Conservation (phyloP, 2,329 filamentous ascomycete species). For the Xylariaceae sp. region DNA sequence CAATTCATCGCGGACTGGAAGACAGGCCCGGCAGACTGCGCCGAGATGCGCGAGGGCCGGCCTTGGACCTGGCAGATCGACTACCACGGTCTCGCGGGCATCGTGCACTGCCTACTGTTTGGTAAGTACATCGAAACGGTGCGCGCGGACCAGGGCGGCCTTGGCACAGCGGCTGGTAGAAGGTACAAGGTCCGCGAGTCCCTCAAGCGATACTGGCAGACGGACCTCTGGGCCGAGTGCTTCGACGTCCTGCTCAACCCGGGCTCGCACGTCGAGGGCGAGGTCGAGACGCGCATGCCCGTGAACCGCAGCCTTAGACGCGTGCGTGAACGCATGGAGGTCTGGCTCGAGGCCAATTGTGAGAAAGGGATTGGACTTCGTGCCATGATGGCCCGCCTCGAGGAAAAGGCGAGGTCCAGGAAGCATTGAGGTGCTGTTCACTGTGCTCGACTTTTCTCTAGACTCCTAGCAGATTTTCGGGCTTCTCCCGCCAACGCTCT, state of each 20-base stretch:
- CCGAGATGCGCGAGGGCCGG: constrained; percentile 91
- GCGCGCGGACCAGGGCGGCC: constrained; percentile 59
- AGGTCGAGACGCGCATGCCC: constrained; percentile 74
- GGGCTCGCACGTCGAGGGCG: constrained; percentile 63
- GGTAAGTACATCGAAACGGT: constrained; percentile 92
- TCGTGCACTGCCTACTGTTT: constrained; percentile 87
- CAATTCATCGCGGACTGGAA: constrained; percentile 97
- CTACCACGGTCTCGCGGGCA: constrained; percentile 90
- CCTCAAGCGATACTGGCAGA: constrained; percentile 96
- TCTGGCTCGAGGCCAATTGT: constrained; percentile 79
- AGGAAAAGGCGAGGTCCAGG: constrained; percentile 47
- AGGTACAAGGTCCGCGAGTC: constrained; percentile 82
- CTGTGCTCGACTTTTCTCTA: neutral
- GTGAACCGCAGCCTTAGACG: constrained; percentile 72
- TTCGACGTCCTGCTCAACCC: constrained; percentile 91
- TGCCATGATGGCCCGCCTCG: constrained; percentile 69
- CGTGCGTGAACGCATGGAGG: constrained; percentile 81
- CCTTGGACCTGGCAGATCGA: constrained; percentile 99
- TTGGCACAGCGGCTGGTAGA: constrained; percentile 64
- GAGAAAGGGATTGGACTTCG: constrained; percentile 82
- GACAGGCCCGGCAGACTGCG: constrained; percentile 84
- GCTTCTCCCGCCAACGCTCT: neutral
- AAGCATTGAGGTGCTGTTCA: constrained; percentile 16
- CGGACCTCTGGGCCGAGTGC: constrained; percentile 82
- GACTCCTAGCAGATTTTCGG: neutral